Evolutionary conservation across 108 stramenopile genomes (phyloP).

Genomic region (Skeletonema marinoi): DNA sequence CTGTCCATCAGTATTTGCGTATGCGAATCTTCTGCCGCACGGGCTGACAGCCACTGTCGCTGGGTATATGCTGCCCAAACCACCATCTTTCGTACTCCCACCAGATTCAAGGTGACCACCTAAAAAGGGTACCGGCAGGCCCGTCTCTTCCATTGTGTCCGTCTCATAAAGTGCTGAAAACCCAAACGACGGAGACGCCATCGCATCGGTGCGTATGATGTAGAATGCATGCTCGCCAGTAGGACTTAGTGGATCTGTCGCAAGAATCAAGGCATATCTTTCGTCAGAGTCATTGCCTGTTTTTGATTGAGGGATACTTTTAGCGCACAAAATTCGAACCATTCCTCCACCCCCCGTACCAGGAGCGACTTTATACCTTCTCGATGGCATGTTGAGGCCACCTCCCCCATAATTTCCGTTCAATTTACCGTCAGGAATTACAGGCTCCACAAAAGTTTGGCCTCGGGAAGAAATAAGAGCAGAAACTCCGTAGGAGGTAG

Average conservation of each 20-base stretch:
- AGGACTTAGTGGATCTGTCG: conserved; percentile 66
- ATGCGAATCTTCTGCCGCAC: conserved; percentile 69
- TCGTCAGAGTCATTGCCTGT: conserved; percentile 27
- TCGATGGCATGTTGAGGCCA: conserved; percentile 60
- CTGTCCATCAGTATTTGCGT: conserved; percentile 69
- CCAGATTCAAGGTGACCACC: conserved; percentile 63
- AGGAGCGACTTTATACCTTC: conserved; percentile 69
- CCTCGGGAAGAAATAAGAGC: conserved; percentile 61
- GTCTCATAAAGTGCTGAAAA: conserved; percentile 13
- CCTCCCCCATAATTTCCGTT: conserved; percentile 40
- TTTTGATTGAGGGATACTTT: conserved; percentile 51
- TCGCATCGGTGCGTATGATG: conserved; percentile 52
- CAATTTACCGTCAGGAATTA: conserved; percentile 16
- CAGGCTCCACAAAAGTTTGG: conserved; percentile 66
- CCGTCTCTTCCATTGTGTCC: conserved; percentile 26
- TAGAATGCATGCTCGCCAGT: conserved; percentile 82
- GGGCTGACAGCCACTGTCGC: conserved; percentile 58
- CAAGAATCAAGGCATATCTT: conserved; percentile 62
- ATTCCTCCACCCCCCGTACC: conserved; percentile 60
- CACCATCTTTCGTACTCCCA: conserved; percentile 59
- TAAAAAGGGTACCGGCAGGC: conserved; percentile 67
- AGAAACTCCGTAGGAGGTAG: conserved; percentile 52
- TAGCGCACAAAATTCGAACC: conserved; percentile 53
- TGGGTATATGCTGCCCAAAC: conserved; percentile 61
- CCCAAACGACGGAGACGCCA: conserved; percentile 43